Base-by-base conservation (phyloP, 1,284 basidiomycete genomes). In the Boletellus dicymbophilus region DNA sequence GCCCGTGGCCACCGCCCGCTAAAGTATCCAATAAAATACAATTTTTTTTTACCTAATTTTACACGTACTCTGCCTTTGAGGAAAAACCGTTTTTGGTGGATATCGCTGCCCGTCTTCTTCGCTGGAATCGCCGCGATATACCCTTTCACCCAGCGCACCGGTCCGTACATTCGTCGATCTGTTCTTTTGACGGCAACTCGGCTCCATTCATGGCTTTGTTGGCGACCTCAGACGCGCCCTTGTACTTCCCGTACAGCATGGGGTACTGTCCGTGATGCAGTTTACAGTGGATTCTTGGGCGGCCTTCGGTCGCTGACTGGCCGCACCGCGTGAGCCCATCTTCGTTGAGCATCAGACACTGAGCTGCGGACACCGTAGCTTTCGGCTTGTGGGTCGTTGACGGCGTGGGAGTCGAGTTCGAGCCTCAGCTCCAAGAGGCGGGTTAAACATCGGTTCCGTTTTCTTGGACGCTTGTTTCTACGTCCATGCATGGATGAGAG, bases 81-180 rank as follows among this genome's bases (percentile, higher is more conserved):
- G 36, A 65, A 65, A 51, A 69, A 68, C 1, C 61, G 55, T 27
- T 21, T 51, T 16, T 53, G 46, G 43, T 67, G 61, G 23, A 67
- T 54, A 4, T 64, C 54, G 25, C 67, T 47, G 0, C 69, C 69
- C 0, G 52, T 47, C 39, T 54, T 58, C 45, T 70, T 70, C 0
- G 58, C 53, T 2, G 68, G 52, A n/a, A 71, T 62, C n/a, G 63
- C 65, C 39, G 68, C 61, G 11, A 69, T 49, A 41, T 69, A 71
- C 21, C 49, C 36, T 22, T 55, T 53, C 26, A 64, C 51, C 57
- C 58, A 54, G 10, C 53, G 55, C 6, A 55, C 46, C 55, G 50
- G 40, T 66, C 58, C 1, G 47, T 43, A 34, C 58, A 62, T 2
- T 26, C 16, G n/a, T 9, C 20, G 6, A 71, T 56, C 39, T 58